Evolutionary conservation across 1,284 basidiomycete genomes (phyloP).

Genomic region (Boletellus deceptivus): DNA sequence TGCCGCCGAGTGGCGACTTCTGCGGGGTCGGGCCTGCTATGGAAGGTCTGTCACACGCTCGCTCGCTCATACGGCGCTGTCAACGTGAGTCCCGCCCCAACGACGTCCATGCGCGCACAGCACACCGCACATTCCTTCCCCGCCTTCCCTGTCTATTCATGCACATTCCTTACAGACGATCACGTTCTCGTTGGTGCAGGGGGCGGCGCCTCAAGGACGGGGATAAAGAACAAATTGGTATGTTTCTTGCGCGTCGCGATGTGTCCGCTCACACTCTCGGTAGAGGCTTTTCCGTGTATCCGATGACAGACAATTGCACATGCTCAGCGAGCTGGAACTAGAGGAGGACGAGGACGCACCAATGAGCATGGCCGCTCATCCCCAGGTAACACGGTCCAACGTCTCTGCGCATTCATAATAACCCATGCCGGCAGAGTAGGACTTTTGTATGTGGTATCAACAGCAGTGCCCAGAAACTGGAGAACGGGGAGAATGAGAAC

Average conservation of each 20-base stretch:
- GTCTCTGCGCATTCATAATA: not conserved
- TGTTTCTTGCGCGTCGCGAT: not conserved
- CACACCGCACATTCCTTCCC: conserved; percentile 77
- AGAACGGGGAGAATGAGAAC: conserved; percentile 74
- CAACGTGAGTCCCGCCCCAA: no score
- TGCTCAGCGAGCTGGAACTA: conserved; percentile 71
- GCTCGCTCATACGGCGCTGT: not conserved
- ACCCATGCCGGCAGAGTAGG: conserved; percentile 38
- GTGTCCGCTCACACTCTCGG: conserved; percentile 9
- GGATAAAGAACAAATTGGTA: conserved; percentile 91
- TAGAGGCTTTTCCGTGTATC: conserved; percentile 75
- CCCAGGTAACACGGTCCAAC: conserved; percentile 44
- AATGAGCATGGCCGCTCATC: conserved; percentile 84
- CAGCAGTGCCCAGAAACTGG: conserved; percentile 60
- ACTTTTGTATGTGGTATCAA: conserved; percentile 83
- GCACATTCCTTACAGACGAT: conserved; percentile 73
- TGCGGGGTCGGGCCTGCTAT: not conserved
- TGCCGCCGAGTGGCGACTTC: not conserved
- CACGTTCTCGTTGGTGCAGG: conserved; percentile 88
- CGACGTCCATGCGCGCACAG: conserved; percentile 62
- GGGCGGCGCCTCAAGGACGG: conserved; percentile 76
- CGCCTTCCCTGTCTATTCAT: conserved; percentile 84
- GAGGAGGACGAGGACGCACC: conserved; percentile 85
- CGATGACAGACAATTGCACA: conserved; percentile 55
- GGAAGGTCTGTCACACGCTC: conserved; percentile 17